phyloP scores from a whole-genome alignment of 2,329 filamentous ascomycete species.

The Colletotrichum abscissum region DNA sequence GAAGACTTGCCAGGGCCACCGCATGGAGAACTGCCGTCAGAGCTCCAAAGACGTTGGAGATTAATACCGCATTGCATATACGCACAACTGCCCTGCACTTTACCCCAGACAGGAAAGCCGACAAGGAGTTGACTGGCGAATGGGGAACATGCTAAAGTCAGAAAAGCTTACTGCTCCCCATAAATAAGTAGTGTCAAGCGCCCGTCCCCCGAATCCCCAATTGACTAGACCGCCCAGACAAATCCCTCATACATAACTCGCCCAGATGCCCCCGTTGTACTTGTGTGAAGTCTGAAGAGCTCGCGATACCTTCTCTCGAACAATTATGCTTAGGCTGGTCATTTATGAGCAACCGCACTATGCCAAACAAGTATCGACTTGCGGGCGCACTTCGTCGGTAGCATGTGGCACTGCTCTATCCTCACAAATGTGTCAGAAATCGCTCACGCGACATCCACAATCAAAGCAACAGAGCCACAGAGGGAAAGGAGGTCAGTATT shows the following conservation, averaged over 20 bases:
- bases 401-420: too few species aligned
- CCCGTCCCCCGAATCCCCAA: neutral
- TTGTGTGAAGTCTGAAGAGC: neutral
- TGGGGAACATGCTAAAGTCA: neutral
- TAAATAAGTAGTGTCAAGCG: neutral
- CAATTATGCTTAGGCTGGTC: neutral
- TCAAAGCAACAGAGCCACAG: too few species aligned
- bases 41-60: neutral
- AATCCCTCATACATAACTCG: neutral
- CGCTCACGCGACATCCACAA: too few species aligned
- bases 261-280: neutral
- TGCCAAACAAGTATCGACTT: neutral
- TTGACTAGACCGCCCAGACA: neutral
- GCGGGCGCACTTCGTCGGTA: neutral
- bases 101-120: slow-evolving; percentile 3
- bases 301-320: neutral
- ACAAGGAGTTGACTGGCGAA: neutral
- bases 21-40: neutral
- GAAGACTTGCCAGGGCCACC: too few species aligned
- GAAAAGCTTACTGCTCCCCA: neutral
- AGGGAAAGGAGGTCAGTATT: too few species aligned
- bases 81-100: slow-evolving; percentile 2
- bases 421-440: too few species aligned
- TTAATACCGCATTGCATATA: slow-evolving; percentile 27
- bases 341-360: neutral